These are phyloP conservation scores for Volvox carteri DNA, from an alignment of 163 green algal species.

Conservation along the genomic window DNA sequence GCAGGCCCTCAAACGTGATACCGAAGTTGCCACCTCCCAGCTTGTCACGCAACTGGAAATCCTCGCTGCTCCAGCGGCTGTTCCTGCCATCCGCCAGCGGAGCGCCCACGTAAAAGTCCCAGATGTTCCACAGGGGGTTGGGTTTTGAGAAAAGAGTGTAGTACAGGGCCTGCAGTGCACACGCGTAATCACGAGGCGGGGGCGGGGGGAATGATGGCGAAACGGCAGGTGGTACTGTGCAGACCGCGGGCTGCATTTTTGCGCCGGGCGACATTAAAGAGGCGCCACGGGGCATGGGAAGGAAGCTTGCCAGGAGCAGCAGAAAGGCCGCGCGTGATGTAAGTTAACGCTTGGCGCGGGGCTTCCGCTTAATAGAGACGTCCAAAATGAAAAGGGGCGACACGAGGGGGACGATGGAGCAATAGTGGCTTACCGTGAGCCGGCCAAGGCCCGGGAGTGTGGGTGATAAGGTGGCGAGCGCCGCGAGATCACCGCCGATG, in stretches of 20 bases:
- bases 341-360: no score
- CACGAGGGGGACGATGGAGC: no score
- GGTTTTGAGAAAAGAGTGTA: slow-evolving; percentile 70
- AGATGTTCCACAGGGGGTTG: slow-evolving; percentile 68
- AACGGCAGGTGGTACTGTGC: no score
- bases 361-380: no score
- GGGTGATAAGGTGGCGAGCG: slow-evolving; percentile 55
- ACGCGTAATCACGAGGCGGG: neutral
- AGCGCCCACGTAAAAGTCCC: slow-evolving; percentile 88
- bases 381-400: no score
- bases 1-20: slow-evolving; percentile 73
- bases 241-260: no score
- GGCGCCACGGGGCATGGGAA: no score
- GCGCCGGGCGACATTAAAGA: no score
- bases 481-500: slow-evolving; percentile 62
- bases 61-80: slow-evolving; percentile 62
- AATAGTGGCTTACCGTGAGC: slow-evolving; percentile 52
- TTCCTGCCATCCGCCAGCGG: slow-evolving; percentile 68
- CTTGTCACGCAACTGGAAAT: slow-evolving; percentile 87
- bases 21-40: slow-evolving; percentile 92
- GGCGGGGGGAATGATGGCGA: neutral
- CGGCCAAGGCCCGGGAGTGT: slow-evolving; percentile 56
- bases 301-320: no score
- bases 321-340: no score
- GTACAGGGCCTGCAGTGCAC: slow-evolving; percentile 61